Evolutionary conservation across 140 eudicot species (phyloP).

Genomic region (Oenanthe javanica): DNA sequence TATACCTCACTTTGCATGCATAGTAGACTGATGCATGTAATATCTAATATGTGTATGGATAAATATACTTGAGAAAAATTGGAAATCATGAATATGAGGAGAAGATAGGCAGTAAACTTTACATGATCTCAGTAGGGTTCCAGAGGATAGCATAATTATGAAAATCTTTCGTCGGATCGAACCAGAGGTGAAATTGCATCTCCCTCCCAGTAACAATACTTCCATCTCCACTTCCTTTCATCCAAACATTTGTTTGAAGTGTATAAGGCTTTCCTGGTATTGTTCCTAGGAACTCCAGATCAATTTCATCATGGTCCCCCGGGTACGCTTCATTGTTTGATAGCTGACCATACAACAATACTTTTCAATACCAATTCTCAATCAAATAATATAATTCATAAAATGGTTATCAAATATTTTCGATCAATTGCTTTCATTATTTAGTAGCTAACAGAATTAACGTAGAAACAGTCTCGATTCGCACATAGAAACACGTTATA

Average conservation of each 20-base stretch:
- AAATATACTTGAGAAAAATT: too few species aligned
- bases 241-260: conserved; percentile 66
- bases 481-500: conserved; percentile 70
- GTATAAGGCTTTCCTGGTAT: conserved; percentile 57
- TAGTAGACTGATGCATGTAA: background rate
- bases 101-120: background rate
- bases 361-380: background rate
- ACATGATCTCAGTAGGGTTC: conserved; percentile 67
- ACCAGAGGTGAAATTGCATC: conserved; percentile 67
- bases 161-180: conserved; percentile 60
- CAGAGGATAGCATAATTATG: conserved; percentile 73
- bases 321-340: conserved; percentile 58
- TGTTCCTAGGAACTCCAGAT: conserved; percentile 75
- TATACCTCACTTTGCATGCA: background rate
- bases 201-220: conserved; percentile 51
- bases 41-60: too few species aligned
- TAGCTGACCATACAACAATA: conserved; percentile 27
- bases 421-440: background rate
- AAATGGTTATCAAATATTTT: background rate
- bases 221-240: conserved; percentile 58
- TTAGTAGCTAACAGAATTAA: background rate
- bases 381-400: background rate
- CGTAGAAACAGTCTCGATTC: background rate
- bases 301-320: conserved; percentile 65
- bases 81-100: background rate